phyloP scores from a whole-genome alignment of 371 early-diverging fungal genomes.

The Conidiobolus incongruus region DNA sequence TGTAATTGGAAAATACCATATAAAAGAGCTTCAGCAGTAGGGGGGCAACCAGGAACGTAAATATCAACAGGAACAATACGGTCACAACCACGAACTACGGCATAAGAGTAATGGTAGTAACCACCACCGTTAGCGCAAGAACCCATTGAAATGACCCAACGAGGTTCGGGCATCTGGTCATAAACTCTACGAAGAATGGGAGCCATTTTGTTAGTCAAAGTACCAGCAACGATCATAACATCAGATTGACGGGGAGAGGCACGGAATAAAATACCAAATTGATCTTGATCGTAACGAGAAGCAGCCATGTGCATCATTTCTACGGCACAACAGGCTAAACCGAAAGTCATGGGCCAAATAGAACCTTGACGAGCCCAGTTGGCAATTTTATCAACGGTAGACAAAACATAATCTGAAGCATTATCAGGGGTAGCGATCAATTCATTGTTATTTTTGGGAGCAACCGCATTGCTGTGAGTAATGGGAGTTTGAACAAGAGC shows the following conservation, averaged over 20 bases:
- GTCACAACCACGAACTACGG: constrained; percentile 91
- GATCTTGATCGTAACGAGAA: constrained; percentile 94
- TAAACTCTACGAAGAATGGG: constrained; percentile 91
- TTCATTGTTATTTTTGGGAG: constrained; percentile 1
- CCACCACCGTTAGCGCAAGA: constrained; percentile 97
- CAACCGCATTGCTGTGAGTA: neutral
- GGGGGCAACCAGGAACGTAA: constrained; percentile 96
- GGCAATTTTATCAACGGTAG: constrained; percentile 75
- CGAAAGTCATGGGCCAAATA: constrained; percentile 96
- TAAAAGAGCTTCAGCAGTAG: constrained; percentile 87
- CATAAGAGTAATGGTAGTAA: constrained; percentile 95
- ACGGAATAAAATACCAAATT: constrained; percentile 92
- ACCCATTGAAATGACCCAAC: constrained; percentile 98
- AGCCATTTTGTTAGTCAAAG: constrained; percentile 97
- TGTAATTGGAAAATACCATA: constrained; percentile 94
- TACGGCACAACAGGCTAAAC: constrained; percentile 92
- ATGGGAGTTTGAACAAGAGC: too few species aligned
- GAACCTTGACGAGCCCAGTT: constrained; percentile 89
- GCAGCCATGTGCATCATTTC: constrained; percentile 98
- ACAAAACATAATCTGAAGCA: constrained; percentile 39
- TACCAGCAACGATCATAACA: constrained; percentile 97
- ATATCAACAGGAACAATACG: constrained; percentile 92
- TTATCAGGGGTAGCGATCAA: constrained; percentile 3
- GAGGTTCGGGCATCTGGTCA: constrained; percentile 89
- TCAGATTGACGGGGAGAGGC: constrained; percentile 95